A percentile compares a stretch with the other conserved stretches of the same genome.
These are phyloP conservation scores for Metschnikowia borealis DNA, from an alignment of 805 yeast genomes.

Conservation along the genomic window DNA sequence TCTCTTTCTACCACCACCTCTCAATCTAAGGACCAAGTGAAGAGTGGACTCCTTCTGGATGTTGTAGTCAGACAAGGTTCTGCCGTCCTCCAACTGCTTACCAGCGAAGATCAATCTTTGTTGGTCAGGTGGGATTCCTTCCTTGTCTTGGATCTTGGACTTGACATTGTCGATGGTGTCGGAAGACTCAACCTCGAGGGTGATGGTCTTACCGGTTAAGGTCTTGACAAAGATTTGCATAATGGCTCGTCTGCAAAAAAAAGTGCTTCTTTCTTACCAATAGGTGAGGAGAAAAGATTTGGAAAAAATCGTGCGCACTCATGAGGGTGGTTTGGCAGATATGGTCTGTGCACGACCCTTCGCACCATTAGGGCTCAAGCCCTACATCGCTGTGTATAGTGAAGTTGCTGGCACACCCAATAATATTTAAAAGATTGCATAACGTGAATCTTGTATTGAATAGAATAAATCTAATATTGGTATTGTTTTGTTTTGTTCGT, in stretches of 20 bases:
- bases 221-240: constrained; percentile 99
- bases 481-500: neutral
- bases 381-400: constrained; percentile 2
- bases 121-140: constrained; percentile 99
- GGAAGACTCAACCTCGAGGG: constrained; percentile 98
- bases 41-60: constrained; percentile 99
- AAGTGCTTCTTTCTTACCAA: constrained; percentile 49
- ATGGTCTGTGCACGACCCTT: neutral
- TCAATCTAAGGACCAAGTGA: constrained; percentile 92
- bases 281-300: constrained; percentile 11
- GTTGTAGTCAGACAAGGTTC: constrained; percentile 99
- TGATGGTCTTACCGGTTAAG: constrained; percentile 98
- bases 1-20: constrained; percentile 95
- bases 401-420: too few species aligned
- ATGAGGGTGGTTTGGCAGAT: neutral
- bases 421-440: too few species aligned
- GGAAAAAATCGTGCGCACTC: constrained; percentile 1
- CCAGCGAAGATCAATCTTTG: constrained; percentile 99
- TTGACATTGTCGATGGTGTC: constrained; percentile 99
- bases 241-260: constrained; percentile 35
- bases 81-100: constrained; percentile 99
- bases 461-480: too few species aligned
- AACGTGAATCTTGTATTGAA: too few species aligned
- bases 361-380: constrained; percentile 14
- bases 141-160: constrained; percentile 98